A percentile compares a stretch with the other conserved stretches of the same genome.
Evolutionary conservation across 2,329 filamentous ascomycete genomes (phyloP).

Genomic region (Metarhizium brunneum): DNA sequence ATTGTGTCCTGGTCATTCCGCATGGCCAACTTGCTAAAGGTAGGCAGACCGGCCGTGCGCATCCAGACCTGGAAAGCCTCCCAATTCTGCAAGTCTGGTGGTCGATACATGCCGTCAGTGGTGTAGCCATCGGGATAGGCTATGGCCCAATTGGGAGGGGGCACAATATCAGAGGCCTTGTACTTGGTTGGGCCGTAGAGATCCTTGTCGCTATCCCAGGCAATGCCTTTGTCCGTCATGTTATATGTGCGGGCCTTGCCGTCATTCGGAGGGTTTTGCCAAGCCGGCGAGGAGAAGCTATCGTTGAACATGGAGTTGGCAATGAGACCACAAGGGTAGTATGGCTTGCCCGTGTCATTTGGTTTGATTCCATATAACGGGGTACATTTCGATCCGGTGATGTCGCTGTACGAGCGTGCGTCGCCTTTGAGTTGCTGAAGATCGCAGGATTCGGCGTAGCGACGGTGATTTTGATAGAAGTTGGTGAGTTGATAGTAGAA

Average conservation of each 20-base stretch:
- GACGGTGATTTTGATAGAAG: slow-evolving; percentile 97
- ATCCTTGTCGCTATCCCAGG: slow-evolving; percentile 75
- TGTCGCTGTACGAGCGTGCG: slow-evolving; percentile 46
- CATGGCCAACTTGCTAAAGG: slow-evolving; percentile 87
- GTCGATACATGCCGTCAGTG: slow-evolving; percentile 37
- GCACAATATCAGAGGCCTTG: slow-evolving; percentile 54
- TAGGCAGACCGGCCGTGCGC: slow-evolving; percentile 87
- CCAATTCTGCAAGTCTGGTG: slow-evolving; percentile 64
- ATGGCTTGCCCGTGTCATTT: slow-evolving; percentile 51
- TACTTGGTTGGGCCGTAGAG: slow-evolving; percentile 69
- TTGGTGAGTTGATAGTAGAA: slow-evolving; percentile 95
- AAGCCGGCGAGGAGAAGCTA: slow-evolving; percentile 60
- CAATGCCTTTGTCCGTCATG: slow-evolving; percentile 74
- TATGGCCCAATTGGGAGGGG: slow-evolving; percentile 76
- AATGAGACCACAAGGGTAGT: slow-evolving; percentile 92
- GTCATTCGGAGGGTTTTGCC: slow-evolving; percentile 38
- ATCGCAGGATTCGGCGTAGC: slow-evolving; percentile 88
- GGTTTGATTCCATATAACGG: slow-evolving; percentile 50
- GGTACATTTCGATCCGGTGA: slow-evolving; percentile 63
- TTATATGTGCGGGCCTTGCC: slow-evolving; percentile 44
- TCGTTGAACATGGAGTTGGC: slow-evolving; percentile 98
- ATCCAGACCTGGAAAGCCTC: slow-evolving; percentile 98
- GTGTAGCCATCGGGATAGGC: slow-evolving; percentile 66
- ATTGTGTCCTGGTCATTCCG: slow-evolving; percentile 67
- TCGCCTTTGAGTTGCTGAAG: slow-evolving; percentile 70